Base-by-base conservation (phyloP, 192 early-diverging fungal species). In the Entomortierella chlamydospora region DNA sequence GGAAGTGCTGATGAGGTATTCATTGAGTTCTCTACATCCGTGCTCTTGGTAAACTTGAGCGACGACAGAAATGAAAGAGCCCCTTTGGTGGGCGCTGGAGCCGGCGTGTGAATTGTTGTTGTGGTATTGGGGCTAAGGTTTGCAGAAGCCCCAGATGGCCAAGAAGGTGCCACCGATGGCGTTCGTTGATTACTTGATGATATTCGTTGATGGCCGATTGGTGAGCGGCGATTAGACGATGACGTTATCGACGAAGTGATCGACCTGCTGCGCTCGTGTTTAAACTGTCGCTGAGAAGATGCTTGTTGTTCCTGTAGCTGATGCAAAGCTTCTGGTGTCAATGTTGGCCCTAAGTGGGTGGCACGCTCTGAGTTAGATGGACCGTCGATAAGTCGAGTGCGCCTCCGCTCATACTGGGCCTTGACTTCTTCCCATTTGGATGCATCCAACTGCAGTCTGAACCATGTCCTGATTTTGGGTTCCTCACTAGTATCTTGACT, bases 371-470 rank as follows among this genome's bases (percentile, higher is more conserved):
- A 17, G 23, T 37, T 64, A 10, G 51, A 31, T 1, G 73, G 67
- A 1, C 66, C 61, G 26, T 78, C 47, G 20, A 78, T 6, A 23
- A 78, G 73, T 1, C 73, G 52, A 12, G 66, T 30, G n/a, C 73
- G 73, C 12, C 66, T 47, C 7, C 45, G 56, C 30, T 70, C 68
- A 18, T 79, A 79, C 26, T 64, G 62, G 1, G 52, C 20, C 63
- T 79, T 79, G n/a, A 70, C 33, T 2, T 79, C 76, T 17, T 79
- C 68, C 76, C 76, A 79, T 18, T 66, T 79, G 55, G 63, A 70
- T 17, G 68, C 68, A 22, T 79, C 76, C 57, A 61, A 20, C 28
- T 70, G 68, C 4, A 70, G 51, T 22, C 55, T 59, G 57, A 51
- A 79, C 76, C 76, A 79, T 18, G 61, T 64, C 54, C 52, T 69